Evolutionary conservation across 768 basidiomycete species (phyloP), one percentile per base, ranked within the genome.

Genomic region (Sarcodon aspratus): DNA sequence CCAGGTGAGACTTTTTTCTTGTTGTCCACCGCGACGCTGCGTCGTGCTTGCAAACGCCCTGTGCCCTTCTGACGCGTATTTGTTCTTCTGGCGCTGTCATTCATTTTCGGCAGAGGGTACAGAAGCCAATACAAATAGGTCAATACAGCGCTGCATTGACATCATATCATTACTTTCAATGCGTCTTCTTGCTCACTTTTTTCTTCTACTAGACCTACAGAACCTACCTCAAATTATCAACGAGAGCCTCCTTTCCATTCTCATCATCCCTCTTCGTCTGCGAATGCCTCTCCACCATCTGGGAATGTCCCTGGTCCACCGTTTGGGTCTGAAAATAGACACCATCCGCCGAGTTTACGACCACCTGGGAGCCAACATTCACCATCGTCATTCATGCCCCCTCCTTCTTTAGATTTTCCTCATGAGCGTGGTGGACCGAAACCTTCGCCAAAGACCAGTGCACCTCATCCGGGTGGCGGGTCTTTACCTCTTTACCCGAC

Each of bases 401-500:
- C 52, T 32, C 51, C 49, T 17, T 36, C 46, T 11, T 44, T 40
- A 15, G 47, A 34, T 36, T 27, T 45, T 13, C 45, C 52, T 10
- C 43, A 31, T 6, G 44, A 53, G 11, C 37, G 34, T 7, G 42
- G 31, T 2, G 50, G 50, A 9, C 48, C 44, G n/a, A 48, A 48
- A 11, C 32, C 45, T 8, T 42, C 44, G 37, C 50, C 46, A 6
- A 21, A n/a, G 33, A 47, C 52, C 11, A 47, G 18, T 46, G 48
- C 48, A 11, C 52, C 50, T 45, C 50, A 48, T 12, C 48, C 52
- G n/a, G 54, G 54, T 5, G 51, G 51, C 34, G 56, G 59, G 13
- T 50, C 52, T 33, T 54, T 58, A n/a, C 58, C 58, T 2, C 51
- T 59, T 3, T 58, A 47, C 48, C 57, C 58, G 1, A 57, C 58